phyloP scores from a whole-genome alignment of 176 grass and related monocot genomes.

The Rhynchospora pubera region DNA sequence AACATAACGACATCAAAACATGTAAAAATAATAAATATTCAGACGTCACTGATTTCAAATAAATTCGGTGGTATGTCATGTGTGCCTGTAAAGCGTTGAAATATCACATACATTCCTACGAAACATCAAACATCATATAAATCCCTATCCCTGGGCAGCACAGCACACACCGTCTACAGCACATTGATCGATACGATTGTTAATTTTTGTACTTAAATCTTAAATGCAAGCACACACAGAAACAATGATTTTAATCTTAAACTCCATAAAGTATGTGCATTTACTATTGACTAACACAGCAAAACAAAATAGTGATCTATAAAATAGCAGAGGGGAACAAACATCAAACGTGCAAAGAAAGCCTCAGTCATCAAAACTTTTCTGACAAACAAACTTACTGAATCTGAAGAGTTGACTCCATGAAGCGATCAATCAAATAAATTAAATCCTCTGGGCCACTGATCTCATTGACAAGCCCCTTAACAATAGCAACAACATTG shows the following conservation, averaged over 20 bases:
- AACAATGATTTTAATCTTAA: not conserved
- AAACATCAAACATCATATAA: too few relatives aligned
- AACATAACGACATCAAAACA: too few relatives aligned
- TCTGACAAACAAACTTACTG: not conserved
- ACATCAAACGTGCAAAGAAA: not conserved
- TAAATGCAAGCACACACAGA: not conserved
- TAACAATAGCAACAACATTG: constrained; percentile 32
- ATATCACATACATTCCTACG: too few relatives aligned
- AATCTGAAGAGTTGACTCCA: not conserved
- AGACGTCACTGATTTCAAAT: too few relatives aligned
- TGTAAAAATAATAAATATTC: too few relatives aligned
- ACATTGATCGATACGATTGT: not conserved
- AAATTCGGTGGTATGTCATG: too few relatives aligned
- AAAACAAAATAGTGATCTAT: not conserved
- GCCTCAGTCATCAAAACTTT: not conserved
- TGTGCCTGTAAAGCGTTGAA: too few relatives aligned
- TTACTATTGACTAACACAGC: not conserved
- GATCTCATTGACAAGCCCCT: constrained; percentile 26
- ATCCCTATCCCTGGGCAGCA: too few relatives aligned
- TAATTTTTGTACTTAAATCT: not conserved
- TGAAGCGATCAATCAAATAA: constrained; percentile 33
- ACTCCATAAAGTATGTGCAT: not conserved
- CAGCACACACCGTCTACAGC: not conserved
- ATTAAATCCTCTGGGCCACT: constrained; percentile 52
- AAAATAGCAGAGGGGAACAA: not conserved